Evolutionary conservation across 73 alveolate genomes (phyloP).

Genomic region (Paramecium sexaurelia): DNA sequence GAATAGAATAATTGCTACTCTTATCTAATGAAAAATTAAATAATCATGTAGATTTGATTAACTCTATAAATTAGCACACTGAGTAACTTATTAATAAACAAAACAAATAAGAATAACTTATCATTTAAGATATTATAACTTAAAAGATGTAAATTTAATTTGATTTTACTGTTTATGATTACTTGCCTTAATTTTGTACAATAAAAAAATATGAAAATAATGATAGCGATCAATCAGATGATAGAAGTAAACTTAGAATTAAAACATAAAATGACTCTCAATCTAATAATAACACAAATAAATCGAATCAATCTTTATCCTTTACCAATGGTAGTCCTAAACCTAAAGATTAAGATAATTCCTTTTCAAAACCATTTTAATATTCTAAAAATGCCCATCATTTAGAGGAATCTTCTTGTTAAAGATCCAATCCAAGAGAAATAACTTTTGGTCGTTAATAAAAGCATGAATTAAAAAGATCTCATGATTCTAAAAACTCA

Average conservation of each 20-base stretch:
- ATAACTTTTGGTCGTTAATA: background rate
- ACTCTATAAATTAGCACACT: background rate
- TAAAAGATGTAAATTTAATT: background rate
- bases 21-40: background rate
- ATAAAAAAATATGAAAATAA: background rate
- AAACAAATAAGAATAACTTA: background rate
- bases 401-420: background rate
- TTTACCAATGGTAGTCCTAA: background rate
- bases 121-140: background rate
- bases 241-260: background rate
- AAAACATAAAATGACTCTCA: background rate
- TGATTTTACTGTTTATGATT: constrained; percentile 16
- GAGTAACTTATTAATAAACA: background rate
- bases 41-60: background rate
- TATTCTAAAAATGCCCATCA: constrained; percentile 20
- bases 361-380: background rate
- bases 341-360: background rate
- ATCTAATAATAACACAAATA: background rate
- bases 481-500: background rate
- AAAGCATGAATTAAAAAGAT: background rate
- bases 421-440: background rate
- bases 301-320: background rate
- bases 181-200: background rate
- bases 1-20: background rate
- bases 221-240: background rate